Evolutionary conservation across 2,329 filamentous ascomycete species (phyloP).

Genomic region (Venturia effusa): DNA sequence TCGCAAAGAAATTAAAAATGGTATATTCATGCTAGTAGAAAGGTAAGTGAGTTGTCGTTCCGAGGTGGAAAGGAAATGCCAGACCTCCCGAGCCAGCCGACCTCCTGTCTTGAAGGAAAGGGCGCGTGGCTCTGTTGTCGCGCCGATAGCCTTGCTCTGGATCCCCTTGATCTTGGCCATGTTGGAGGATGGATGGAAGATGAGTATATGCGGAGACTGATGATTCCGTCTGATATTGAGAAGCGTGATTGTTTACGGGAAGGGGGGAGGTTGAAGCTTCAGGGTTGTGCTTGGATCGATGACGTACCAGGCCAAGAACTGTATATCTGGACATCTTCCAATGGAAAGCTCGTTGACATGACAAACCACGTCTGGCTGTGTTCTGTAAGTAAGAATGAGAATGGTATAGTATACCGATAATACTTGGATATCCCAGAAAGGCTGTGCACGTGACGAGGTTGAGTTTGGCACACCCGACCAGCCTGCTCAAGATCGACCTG

Average conservation of each 20-base stretch:
- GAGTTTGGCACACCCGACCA: too few species aligned
- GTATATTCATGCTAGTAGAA: not conserved
- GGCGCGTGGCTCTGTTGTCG: not conserved
- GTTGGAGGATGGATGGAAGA: not conserved
- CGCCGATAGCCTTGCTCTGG: not conserved
- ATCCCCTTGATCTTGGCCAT: not conserved
- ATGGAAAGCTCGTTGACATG: not conserved
- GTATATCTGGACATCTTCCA: not conserved
- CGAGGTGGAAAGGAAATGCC: not conserved
- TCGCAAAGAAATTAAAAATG: not conserved
- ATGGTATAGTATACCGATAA: too few species aligned
- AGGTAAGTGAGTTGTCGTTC: not conserved
- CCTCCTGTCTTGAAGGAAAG: slow-evolving; percentile 4
- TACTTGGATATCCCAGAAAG: too few species aligned
- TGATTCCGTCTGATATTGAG: not conserved
- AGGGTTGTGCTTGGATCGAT: not conserved
- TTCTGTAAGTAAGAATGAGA: too few species aligned
- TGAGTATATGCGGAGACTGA: not conserved
- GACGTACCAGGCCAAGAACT: not conserved
- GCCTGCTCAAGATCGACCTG: too few species aligned
- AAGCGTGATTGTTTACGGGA: not conserved
- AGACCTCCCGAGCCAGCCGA: not conserved
- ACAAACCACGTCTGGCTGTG: too few species aligned
- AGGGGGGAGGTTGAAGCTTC: not conserved
- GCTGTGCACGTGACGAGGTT: too few species aligned